These are phyloP conservation scores for Ogataea nakhonphanomensis DNA, from an alignment of 805 yeast genomes.

Conservation along the genomic window DNA sequence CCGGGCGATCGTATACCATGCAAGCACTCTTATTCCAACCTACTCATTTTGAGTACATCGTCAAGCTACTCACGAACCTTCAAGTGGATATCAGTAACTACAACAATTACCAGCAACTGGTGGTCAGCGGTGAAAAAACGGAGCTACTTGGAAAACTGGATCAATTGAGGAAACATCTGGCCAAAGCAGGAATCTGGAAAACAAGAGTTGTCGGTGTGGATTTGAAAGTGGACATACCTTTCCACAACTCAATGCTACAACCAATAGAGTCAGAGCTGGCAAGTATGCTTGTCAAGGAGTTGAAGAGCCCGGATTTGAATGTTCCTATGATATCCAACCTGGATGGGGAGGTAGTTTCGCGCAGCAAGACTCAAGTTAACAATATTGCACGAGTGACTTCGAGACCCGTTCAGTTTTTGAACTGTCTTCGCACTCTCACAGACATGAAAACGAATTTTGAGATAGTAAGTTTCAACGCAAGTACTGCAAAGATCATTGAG, in stretches of 20 bases:
- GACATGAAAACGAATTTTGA: constrained; percentile 11
- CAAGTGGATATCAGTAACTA: constrained; percentile 29
- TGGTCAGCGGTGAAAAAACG: constrained; percentile 28
- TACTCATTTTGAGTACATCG: constrained; percentile 19
- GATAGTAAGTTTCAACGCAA: constrained; percentile 31
- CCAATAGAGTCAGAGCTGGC: constrained; percentile 27
- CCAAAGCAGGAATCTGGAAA: constrained; percentile 20
- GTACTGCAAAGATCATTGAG: constrained; percentile 27
- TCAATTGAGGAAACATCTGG: constrained; percentile 14
- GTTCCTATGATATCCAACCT: constrained; percentile 32
- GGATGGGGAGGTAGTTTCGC: constrained; percentile 23
- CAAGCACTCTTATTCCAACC: constrained; percentile 31
- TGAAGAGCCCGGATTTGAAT: constrained; percentile 5
- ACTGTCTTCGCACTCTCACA: constrained; percentile 29
- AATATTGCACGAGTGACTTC: constrained; percentile 32
- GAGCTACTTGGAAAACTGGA: constrained; percentile 17
- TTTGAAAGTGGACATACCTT: constrained; percentile 31
- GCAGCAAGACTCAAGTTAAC: constrained; percentile 20
- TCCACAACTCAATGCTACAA: constrained; percentile 32
- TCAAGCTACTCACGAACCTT: constrained; percentile 14
- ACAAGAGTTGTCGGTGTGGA: constrained; percentile 28
- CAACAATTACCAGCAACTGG: constrained; percentile 35
- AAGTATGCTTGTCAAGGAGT: constrained; percentile 7
- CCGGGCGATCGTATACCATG: constrained; percentile 35
- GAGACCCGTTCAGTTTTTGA: constrained; percentile 31